Base-by-base conservation (phyloP, 2,329 filamentous ascomycete species). In the Byssoonygena ceratinophila region DNA sequence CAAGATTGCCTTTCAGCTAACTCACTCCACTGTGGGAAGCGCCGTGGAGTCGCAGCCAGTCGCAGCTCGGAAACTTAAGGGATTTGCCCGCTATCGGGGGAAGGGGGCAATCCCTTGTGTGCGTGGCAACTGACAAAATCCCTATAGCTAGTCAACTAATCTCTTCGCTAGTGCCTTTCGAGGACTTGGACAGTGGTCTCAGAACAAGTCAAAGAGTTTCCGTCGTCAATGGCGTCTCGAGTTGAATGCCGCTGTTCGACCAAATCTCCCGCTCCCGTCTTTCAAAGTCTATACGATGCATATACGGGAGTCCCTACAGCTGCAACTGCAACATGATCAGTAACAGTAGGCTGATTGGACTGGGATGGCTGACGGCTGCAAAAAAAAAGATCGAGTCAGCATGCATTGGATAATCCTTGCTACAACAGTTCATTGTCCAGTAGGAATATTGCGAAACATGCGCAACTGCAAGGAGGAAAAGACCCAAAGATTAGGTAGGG, bases 381-480 rank as follows among this genome's bases (percentile, higher is more conserved):
- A 47, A 27, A 2, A n/a, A 5, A 7, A 31, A 32, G 22, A 20
- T 31, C 36, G 34, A 37, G 32, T 37, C 31, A 36, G 46, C 46
- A 40, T 49, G 46, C 46, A 41, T 49, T 39, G 22, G 20, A 4
- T 16, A 27, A 36, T 37, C 22, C 45, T 37, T 31, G 41, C 41
- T 29, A 5, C 41, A 20, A 11, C 5, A 29, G 27, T 34, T 6
- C 44, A 34, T 22, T 31, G n/a, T 31, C 16, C 27, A 20, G 39
- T 41, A 41, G 22, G 22, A 41, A 45, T 3, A 8, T 8, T 20
- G 43, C 25, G 16, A 34, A 27, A 31, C 3, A 16, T 27, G 8
- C 27, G 27, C 44, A 34, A n/a, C 18, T 32, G 45, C 44, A 32
- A 48, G 32, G 20, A 37, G 22, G 27, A 48, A 7, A 29, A 14